phyloP scores from a whole-genome alignment of 192 early-diverging fungal genomes.

The Kickxella alabastrina region DNA sequence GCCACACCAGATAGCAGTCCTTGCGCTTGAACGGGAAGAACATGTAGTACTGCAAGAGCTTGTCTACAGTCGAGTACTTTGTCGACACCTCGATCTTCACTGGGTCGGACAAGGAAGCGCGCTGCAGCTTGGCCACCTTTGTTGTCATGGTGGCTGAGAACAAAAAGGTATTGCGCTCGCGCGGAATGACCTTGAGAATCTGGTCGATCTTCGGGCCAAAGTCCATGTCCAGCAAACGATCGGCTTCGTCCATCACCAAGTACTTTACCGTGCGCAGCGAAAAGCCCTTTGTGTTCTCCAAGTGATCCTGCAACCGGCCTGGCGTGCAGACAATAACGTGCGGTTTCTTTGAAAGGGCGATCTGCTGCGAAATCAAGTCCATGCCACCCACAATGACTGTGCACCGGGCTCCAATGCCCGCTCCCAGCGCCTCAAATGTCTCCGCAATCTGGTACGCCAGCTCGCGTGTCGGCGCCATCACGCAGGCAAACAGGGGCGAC shows the following conservation, averaged over 20 bases:
- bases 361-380: slow-evolving; percentile 95
- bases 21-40: slow-evolving; percentile 97
- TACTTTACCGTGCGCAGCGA: slow-evolving; percentile 87
- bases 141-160: slow-evolving; percentile 99
- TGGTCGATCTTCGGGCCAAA: slow-evolving; percentile 97
- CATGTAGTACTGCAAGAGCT: slow-evolving; percentile 91
- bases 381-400: slow-evolving; percentile 93
- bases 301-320: slow-evolving; percentile 89
- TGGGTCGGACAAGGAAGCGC: slow-evolving; percentile 84
- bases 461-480: slow-evolving; percentile 97
- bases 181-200: slow-evolving; percentile 86
- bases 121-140: slow-evolving; percentile 94
- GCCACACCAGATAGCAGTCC: slow-evolving; percentile 88
- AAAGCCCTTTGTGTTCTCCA: slow-evolving; percentile 99
- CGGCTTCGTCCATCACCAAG: slow-evolving; percentile 92
- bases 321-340: slow-evolving; percentile 95
- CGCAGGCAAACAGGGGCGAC: slow-evolving; percentile 86
- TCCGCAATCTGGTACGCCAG: slow-evolving; percentile 93
- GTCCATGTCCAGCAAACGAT: slow-evolving; percentile 89
- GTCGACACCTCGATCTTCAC: slow-evolving; percentile 94
- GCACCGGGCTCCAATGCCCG: slow-evolving; percentile 87
- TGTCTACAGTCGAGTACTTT: slow-evolving; percentile 94
- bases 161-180: slow-evolving; percentile 87
- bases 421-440: slow-evolving; percentile 85
- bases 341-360: slow-evolving; percentile 90